Evolutionary conservation across 164 flowering plant genomes (phyloP), one percentile per base, ranked within the genome.

Genomic region (Vitis riparia): DNA sequence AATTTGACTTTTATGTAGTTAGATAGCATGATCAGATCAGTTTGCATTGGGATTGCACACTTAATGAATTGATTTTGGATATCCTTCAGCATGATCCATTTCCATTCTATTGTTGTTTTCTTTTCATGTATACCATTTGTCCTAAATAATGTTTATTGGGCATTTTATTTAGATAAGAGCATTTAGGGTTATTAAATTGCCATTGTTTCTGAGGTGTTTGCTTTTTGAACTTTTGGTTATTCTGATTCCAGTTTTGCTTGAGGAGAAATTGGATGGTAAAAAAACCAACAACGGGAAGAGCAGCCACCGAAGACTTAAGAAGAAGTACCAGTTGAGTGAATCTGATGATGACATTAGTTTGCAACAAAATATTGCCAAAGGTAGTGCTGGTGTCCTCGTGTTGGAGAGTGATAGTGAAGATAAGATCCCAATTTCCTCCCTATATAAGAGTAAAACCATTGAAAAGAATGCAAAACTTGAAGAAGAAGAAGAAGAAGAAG

Each of bases 361-460:
- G 50, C 68, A 44, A 51, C 55, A 30, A 59, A 27, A 14, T 44
- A 23, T 12, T 51, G 29, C 51, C 0, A 37, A 37, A 14, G 64
- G 55, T 61, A 23, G 57, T 30, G 14, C 11, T 55, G 37, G 52
- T 66, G 30, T 16, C 11, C 44, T 13, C 2, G 52, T 55, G 49
- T 51, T 50, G 12, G 74, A 73, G 27, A 74, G 77, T 66, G 78
- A 71, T 9, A 71, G 65, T 69, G 84, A 81, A 37, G 81, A 78
- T 23, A 63, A 1, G 15, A 7, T 29, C 11, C 71, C 76, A 44
- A 63, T 78, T 47, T 75, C 81, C 5, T 71, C 71, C 14, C 55
- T 75, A 7, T 57, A 1, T 8, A 68, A 73, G 71, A 32, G 9
- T 6, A 62, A n/a, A 59, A 11, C 30, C 19, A 13, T 27, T 49